Evolutionary conservation across 1,139 yeast species (phyloP).

Genomic region (Maudiozyma humilis): DNA sequence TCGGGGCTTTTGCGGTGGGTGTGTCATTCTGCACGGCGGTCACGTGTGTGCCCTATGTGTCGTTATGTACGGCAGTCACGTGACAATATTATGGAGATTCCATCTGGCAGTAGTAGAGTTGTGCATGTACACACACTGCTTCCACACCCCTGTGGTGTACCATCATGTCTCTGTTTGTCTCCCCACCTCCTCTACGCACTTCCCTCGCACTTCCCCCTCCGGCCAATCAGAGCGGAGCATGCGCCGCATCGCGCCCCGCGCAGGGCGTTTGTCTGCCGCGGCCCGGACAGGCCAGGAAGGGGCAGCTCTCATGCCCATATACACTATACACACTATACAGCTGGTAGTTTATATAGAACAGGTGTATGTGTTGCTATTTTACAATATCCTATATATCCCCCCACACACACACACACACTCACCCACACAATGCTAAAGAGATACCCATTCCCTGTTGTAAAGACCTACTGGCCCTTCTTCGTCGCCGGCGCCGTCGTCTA

Average conservation of each 20-base stretch:
- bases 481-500: slow-evolving; percentile 52
- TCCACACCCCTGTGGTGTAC: too few relatives aligned
- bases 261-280: not conserved
- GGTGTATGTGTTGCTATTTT: too few relatives aligned
- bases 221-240: not conserved
- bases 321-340: not conserved
- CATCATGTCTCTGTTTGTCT: too few relatives aligned
- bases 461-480: slow-evolving; percentile 64
- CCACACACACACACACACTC: not conserved
- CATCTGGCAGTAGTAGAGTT: too few relatives aligned
- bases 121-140: too few relatives aligned
- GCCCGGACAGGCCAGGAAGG: not conserved
- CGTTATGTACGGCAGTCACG: too few relatives aligned
- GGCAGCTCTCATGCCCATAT: not conserved
- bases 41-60: too few relatives aligned
- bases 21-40: too few relatives aligned
- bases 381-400: not conserved
- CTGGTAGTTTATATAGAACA: not conserved
- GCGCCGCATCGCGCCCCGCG: not conserved
- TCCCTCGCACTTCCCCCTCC: not conserved
- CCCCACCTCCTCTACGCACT: too few relatives aligned
- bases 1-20: too few relatives aligned
- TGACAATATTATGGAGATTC: too few relatives aligned
- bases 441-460: slow-evolving; percentile 45
- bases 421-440: slow-evolving; percentile 31